These are phyloP conservation scores for Candida hungchunana DNA, from an alignment of 805 yeast species.

Conservation along the genomic window DNA sequence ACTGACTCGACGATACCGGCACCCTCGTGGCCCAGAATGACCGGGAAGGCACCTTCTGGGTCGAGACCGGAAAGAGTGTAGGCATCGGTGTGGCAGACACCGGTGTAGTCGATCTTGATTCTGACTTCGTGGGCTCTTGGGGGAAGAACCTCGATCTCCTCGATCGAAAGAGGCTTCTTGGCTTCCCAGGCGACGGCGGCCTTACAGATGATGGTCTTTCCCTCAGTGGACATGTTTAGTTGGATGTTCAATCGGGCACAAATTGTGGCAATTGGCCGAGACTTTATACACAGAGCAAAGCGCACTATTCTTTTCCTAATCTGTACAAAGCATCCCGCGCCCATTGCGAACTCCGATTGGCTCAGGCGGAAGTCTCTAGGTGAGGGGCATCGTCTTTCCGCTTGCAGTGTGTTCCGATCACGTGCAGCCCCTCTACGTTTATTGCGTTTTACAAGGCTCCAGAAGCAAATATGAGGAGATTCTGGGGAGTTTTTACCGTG, in stretches of 20 bases:
- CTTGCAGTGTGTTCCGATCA: no score
- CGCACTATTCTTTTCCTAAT: constrained; percentile 4
- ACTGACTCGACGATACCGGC: constrained; percentile 94
- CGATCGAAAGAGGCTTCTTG: constrained; percentile 74
- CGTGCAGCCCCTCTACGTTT: no score
- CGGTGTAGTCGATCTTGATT: constrained; percentile 80
- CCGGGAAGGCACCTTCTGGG: constrained; percentile 96
- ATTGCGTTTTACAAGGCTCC: no score
- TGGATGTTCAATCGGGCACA: background rate
- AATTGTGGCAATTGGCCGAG: background rate
- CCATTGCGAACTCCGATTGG: constrained; percentile 13
- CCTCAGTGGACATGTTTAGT: constrained; percentile 15
- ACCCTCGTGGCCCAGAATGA: constrained; percentile 94
- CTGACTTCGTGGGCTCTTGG: constrained; percentile 98
- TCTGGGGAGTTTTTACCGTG: no score
- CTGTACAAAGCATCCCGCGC: constrained; percentile 5
- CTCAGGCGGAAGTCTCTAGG: no score
- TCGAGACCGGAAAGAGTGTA: constrained; percentile 92
- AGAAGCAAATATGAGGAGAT: no score
- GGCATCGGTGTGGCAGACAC: constrained; percentile 98
- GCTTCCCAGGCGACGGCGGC: constrained; percentile 99
- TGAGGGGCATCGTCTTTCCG: no score
- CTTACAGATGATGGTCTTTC: constrained; percentile 65
- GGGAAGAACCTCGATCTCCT: constrained; percentile 84
- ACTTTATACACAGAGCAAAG: constrained; percentile 2